phyloP scores from a whole-genome alignment of 805 yeast genomes.

The Candida coquimbonensis region DNA sequence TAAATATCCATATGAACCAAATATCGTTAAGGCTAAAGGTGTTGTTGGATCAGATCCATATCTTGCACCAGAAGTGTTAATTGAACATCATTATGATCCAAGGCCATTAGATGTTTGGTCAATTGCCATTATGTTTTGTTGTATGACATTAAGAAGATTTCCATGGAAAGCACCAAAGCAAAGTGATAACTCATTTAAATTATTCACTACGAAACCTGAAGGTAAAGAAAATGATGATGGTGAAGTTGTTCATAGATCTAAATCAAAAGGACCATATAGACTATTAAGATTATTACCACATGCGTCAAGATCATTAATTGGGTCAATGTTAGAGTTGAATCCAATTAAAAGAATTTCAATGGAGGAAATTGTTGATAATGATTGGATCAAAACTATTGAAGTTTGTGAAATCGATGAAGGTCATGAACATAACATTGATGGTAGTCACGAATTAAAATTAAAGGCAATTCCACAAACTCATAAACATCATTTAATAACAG shows the following conservation, averaged over 20 bases:
- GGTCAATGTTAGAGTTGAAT: constrained; percentile 56
- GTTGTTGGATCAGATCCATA: constrained; percentile 96
- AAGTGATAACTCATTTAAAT: constrained; percentile 65
- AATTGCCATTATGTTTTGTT: constrained; percentile 83
- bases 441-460: constrained; percentile 16
- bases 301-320: constrained; percentile 53
- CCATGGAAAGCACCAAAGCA: constrained; percentile 94
- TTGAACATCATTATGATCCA: constrained; percentile 61
- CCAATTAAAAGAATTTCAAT: constrained; percentile 53
- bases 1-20: constrained; percentile 52
- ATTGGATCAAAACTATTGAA: constrained; percentile 52
- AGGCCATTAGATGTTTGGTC: constrained; percentile 91
- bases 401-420: constrained; percentile 35
- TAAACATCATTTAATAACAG: constrained; percentile 61
- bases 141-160: constrained; percentile 79
- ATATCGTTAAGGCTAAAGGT: constrained; percentile 65
- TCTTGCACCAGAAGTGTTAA: constrained; percentile 84
- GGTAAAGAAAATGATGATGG: constrained; percentile 9
- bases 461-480: constrained; percentile 34
- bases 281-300: constrained; percentile 65
- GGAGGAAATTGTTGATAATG: constrained; percentile 45
- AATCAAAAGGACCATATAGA: constrained; percentile 62
- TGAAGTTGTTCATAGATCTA: constrained; percentile 28
- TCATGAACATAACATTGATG: background rate
- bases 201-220: constrained; percentile 46